Evolutionary conservation across 306 rosid genomes (phyloP), one percentile per base, ranked within the genome.

Genomic region (Arachis stenosperma): DNA sequence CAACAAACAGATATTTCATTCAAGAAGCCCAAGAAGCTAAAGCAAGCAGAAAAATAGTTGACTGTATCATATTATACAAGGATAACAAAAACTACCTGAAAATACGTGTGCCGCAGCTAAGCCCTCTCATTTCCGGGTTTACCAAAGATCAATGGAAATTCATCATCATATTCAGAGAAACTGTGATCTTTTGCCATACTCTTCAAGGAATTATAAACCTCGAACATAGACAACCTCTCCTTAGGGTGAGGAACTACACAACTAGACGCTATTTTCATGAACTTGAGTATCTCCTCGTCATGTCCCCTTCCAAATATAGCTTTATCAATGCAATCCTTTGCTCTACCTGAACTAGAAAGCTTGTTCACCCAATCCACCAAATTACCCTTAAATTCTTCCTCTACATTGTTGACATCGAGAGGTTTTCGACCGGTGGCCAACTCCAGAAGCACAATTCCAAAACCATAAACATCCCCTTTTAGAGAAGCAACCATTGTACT

Each of bases 171-270:
- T 75, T 91, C 98, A 29, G 88, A 82, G 88, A 85, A 89, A 75
- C 86, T 81, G 55, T 76, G 83, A 65, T 84, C 88, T 75, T 74
- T 81, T 53, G 82, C 79, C 79, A 89, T 63, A 13, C 69, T 58
- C 85, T 88, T 93, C 81, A 93, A 72, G 2, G 91, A 76, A 48
- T 89, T 87, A 84, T 93, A 91, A 81, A 86, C 96, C 78, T 91
- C 96, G 84, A 82, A 91, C 98, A 93, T 91, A 7, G 98, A 91
- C 91, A 84, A 84, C 90, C 98, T 88, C 60, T 91, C 97, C 67
- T 84, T 89, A 15, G 98, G 91, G 29, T 91, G 83, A 74, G 94
- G 74, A 76, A 85, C 81, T 56, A 91, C 88, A 59, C 97, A 91
- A 64, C 73, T 84, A 44, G 75, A 65, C 4, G 97, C 97, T n/a